Percentiles rank a stretch among this genome's conserved stretches.
phyloP scores from a whole-genome alignment of 306 rosid species.

The Castanea mollissima region DNA sequence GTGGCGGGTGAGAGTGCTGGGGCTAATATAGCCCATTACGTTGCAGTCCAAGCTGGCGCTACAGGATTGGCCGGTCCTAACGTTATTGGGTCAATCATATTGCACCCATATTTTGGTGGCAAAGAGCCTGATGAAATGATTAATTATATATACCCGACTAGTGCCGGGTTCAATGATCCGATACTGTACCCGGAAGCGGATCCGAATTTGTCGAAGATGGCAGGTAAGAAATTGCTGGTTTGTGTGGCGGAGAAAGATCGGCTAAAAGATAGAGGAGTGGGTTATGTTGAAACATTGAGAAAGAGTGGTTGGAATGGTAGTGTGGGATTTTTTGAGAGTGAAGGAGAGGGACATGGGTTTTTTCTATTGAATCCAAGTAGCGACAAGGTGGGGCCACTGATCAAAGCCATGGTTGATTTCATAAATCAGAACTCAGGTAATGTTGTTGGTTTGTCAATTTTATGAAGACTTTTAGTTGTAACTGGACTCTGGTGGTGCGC shows the following conservation, averaged over 20 bases:
- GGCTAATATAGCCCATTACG: conserved; percentile 26
- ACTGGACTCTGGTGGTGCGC: no score
- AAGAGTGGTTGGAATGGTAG: conserved; percentile 17
- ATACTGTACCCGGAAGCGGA: conserved; percentile 14
- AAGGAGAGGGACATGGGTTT: conserved; percentile 28
- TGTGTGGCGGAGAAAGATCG: conserved; percentile 26
- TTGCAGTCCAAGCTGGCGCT: conserved; percentile 22
- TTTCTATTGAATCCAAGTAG: conserved; percentile 16
- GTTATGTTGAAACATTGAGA: conserved; percentile 1
- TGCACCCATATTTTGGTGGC: conserved; percentile 24
- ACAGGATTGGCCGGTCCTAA: background rate
- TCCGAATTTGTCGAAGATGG: conserved; percentile 2
- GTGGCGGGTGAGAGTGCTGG: conserved; percentile 29
- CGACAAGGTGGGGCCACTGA: background rate
- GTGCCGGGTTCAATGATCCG: conserved; percentile 11
- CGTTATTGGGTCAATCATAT: conserved; percentile 2
- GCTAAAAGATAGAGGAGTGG: conserved; percentile 17
- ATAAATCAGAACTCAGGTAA: background rate
- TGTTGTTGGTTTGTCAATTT: background rate
- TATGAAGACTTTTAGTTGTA: background rate
- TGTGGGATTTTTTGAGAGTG: conserved; percentile 9
- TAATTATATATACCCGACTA: conserved; percentile 3
- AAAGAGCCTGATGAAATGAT: conserved; percentile 9
- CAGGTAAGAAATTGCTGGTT: conserved; percentile 12
- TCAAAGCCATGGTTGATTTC: conserved; percentile 6